A percentile compares a stretch with the other conserved stretches of the same genome.
phyloP scores from a whole-genome alignment of 371 early-diverging fungal genomes.

The Chytridium lagenaria region DNA sequence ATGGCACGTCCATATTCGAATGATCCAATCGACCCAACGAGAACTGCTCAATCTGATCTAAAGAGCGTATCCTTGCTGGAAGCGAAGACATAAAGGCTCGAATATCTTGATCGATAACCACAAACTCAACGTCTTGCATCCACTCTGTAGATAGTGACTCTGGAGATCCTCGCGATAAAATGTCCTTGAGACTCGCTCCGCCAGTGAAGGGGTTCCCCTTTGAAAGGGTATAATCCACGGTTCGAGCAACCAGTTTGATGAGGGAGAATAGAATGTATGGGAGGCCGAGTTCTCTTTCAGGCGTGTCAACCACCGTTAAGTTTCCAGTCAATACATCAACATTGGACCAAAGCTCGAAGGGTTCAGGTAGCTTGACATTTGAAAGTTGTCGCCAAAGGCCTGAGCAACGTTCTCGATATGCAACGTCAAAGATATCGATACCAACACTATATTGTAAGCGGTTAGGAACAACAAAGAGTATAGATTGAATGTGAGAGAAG shows the following conservation, averaged over 20 bases:
- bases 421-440: background rate
- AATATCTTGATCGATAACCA: background rate
- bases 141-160: background rate
- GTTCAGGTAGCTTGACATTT: background rate
- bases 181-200: background rate
- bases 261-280: background rate
- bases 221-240: background rate
- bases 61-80: background rate
- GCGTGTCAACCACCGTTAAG: background rate
- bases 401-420: background rate
- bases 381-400: background rate
- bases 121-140: background rate
- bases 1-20: background rate
- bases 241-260: background rate
- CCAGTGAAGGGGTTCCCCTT: background rate
- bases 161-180: background rate
- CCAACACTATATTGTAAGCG: background rate
- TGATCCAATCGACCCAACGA: background rate
- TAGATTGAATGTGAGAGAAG: too few relatives aligned
- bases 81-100: background rate
- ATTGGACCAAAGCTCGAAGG: background rate
- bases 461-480: too few relatives aligned
- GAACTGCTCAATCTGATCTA: background rate
- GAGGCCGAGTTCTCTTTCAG: background rate
- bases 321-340: constrained; percentile 1